A percentile compares a stretch with the other conserved stretches of the same genome.
Conservation (phyloP, 2,329 filamentous ascomycete genomes). For the Diaporthe sp. region DNA sequence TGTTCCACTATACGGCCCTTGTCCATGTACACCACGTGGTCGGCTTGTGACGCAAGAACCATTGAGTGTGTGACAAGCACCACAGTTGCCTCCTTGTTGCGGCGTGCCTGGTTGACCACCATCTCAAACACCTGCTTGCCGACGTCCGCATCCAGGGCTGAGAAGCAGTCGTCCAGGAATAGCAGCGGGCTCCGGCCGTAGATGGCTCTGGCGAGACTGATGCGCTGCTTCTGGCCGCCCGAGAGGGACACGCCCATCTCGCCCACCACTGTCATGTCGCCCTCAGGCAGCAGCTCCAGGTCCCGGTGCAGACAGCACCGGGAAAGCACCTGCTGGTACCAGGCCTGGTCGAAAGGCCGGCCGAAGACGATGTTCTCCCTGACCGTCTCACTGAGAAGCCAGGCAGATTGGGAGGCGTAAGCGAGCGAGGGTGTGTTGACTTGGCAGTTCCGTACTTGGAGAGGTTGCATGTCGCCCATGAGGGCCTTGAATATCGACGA, state of each 20-base stretch:
- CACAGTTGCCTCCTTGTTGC: conserved; percentile 43
- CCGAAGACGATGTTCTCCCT: conserved; percentile 76
- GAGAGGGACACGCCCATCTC: conserved; percentile 44
- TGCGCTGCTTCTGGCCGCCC: conserved; percentile 46
- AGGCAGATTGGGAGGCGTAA: conserved; percentile 39
- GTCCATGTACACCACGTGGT: conserved; percentile 77
- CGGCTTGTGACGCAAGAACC: conserved; percentile 71
- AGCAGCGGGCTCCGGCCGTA: conserved; percentile 35
- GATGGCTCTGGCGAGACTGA: conserved; percentile 43
- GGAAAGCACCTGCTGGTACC: conserved; percentile 76
- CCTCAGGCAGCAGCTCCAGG: conserved; percentile 65
- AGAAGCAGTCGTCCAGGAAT: conserved; percentile 42
- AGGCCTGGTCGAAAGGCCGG: conserved; percentile 64
- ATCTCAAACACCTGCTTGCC: conserved; percentile 40
- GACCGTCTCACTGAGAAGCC: conserved; percentile 45
- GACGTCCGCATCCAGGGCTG: conserved; percentile 39
- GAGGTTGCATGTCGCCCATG: conserved; percentile 46
- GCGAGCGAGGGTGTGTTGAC: conserved; percentile 39
- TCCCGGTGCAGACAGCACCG: conserved; percentile 71
- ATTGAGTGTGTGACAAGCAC: conserved; percentile 61
- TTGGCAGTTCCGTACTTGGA: conserved; percentile 40
- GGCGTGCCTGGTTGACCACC: conserved; percentile 42
- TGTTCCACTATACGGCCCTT: conserved; percentile 74
- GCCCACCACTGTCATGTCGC: conserved; percentile 44
- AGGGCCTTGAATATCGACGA: conserved; percentile 46